Base-by-base conservation (phyloP, 129 eudicot species). In the Heracleum sosnowskyi region DNA sequence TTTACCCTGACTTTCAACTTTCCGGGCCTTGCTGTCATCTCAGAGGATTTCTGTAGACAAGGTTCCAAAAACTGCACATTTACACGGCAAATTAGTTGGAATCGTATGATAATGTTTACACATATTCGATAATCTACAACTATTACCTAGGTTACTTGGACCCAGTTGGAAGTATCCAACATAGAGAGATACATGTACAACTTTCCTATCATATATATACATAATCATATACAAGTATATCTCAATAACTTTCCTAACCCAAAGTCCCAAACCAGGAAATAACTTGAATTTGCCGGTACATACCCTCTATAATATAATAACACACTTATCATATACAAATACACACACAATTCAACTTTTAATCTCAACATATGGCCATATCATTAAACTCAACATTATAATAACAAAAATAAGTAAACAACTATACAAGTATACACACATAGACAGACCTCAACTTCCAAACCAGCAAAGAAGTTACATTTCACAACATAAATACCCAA, bases 1-100 rank as follows among this genome's bases (percentile, higher is more conserved):
- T 82, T 88, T 64, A 85, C 79, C 79, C 40, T 85, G 8, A 85
- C 37, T 55, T 70, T 87, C 37, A 82, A 29, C n/a, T 74, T 80
- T 28, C 66, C 80, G 79, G 84, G 39, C 29, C 42, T 77, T 44
- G 1, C 40, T 66, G 63, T 76, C 63, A 68, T 3, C 62, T 47
- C 47, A 39, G 79, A 24, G 11, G 83, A 69, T 55, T 74, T 74
- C 88, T 87, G 85, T 53, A 83, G 26, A 53, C 39, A 13, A 81
- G 40, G 57, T 31, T 62, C 53, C 37, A 42, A 72, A 76, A 13
- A 9, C 26, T 33, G 55, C 33, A 24, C 44, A n/a, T 5, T 47
- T 41, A 76, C 70, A 34, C 39, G 63, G 44, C 57, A 78, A 33
- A 35, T 39, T 33, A 33, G 26, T 62, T 33, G 11, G 37, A 76